Conservation (phyloP, 2,329 filamentous ascomycete species). For the Thermothelomyces thermophilus region DNA sequence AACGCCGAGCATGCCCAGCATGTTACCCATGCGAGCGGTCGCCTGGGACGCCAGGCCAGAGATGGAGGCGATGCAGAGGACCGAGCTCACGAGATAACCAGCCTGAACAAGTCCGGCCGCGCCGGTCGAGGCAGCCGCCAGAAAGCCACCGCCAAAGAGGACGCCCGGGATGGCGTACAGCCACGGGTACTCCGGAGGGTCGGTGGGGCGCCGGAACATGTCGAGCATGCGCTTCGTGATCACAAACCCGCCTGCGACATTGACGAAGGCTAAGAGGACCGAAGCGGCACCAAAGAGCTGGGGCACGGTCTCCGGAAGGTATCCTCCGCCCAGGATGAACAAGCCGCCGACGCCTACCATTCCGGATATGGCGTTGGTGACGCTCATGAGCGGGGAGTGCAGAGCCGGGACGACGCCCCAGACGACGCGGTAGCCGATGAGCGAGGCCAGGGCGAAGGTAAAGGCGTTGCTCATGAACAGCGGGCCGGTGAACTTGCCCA, state of each 20-base stretch:
- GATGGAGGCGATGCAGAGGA: slow-evolving; percentile 79
- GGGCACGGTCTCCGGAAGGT: slow-evolving; percentile 68
- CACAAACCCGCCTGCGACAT: slow-evolving; percentile 82
- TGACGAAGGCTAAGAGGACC: slow-evolving; percentile 79
- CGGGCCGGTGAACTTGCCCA: slow-evolving; percentile 75
- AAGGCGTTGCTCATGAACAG: slow-evolving; percentile 85
- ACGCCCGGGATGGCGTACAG: slow-evolving; percentile 71
- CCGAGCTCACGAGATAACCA: slow-evolving; percentile 76
- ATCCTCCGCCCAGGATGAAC: slow-evolving; percentile 82
- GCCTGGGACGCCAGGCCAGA: slow-evolving; percentile 74
- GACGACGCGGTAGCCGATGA: slow-evolving; percentile 82
- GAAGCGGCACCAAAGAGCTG: slow-evolving; percentile 72
- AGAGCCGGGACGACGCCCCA: slow-evolving; percentile 81
- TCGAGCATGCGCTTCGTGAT: slow-evolving; percentile 92
- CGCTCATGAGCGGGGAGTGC: slow-evolving; percentile 85
- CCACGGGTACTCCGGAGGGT: slow-evolving; percentile 84
- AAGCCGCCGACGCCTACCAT: slow-evolving; percentile 87
- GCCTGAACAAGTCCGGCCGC: slow-evolving; percentile 80
- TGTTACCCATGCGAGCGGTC: slow-evolving; percentile 78
- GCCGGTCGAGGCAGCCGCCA: slow-evolving; percentile 73
- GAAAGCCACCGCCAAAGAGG: slow-evolving; percentile 72
- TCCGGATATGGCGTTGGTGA: slow-evolving; percentile 85
- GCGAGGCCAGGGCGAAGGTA: slow-evolving; percentile 73
- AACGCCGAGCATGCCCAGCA: slow-evolving; percentile 81
- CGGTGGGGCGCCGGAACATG: slow-evolving; percentile 82